Base-by-base conservation (phyloP, 177 flowering plant species). In the Vitis hybrid region DNA sequence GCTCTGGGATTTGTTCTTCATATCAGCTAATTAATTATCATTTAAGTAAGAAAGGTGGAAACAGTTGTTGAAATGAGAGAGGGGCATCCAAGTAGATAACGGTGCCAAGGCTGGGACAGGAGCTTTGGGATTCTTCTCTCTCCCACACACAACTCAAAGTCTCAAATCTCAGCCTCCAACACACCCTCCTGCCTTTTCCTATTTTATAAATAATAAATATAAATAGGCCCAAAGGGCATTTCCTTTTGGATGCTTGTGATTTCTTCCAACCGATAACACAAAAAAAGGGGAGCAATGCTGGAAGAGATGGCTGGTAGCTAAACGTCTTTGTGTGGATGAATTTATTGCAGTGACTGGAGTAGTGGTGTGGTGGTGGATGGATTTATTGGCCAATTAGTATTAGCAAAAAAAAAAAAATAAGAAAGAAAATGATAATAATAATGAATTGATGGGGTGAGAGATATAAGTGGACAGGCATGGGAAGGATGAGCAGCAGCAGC, bases 1-100 rank as follows among this genome's bases (percentile, higher is more conserved):
- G 19, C 14, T 19, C 15, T 14, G 61, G 61, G 4, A 58, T 11
- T 55, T 56, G 5, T 9, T 59, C 62, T 21, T 21, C 62, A 59
- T 59, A 9, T 40, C 45, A 40, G 45, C 45, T 40, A 40, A 40
- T 40, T 40, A 40, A 40, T 40, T 7, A 40, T 40, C 45, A 5
- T 40, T 40, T 40, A 40, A 40, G 13, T 13, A 3, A 52, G 72
- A 10, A 59, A 1, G 54, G 51, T 13, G 50, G 49, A 13, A 52
- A 71, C 26, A 57, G 15, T n/a, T 6, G 52, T 15, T 18, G 45
- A 12, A 21, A 11, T 40, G 67, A 62, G 14, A 3, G 12, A 56
- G 12, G 66, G 69, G 56, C 50, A 60, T 62, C 83, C 88, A 87
- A 85, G 72, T 77, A 80, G 84, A 85, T 62, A 85, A 81, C 65